phyloP scores from a whole-genome alignment of 805 yeast genomes.

The Barnettozyma siamensis region DNA sequence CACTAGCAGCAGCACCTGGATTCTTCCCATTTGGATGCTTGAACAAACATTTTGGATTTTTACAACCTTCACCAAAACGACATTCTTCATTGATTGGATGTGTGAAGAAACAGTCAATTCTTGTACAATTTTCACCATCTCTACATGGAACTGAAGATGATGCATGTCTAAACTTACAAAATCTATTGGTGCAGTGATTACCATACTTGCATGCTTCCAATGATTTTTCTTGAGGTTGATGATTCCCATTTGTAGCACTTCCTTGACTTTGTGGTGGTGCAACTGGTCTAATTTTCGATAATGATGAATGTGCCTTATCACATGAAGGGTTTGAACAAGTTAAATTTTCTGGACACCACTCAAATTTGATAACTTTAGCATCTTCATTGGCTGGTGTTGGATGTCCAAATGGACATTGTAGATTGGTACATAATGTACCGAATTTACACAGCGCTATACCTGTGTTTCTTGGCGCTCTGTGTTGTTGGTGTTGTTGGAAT shows the following conservation, averaged over 20 bases:
- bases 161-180: constrained; percentile 85
- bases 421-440: constrained; percentile 70
- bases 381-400: constrained; percentile 82
- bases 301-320: constrained; percentile 78
- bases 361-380: constrained; percentile 59
- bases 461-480: constrained; percentile 27
- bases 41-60: constrained; percentile 63
- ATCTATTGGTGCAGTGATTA: constrained; percentile 63
- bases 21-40: constrained; percentile 78
- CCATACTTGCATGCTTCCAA: constrained; percentile 85
- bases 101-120: constrained; percentile 75
- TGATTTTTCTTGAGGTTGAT: constrained; percentile 38
- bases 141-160: constrained; percentile 68
- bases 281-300: constrained; percentile 41
- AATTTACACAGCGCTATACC: constrained; percentile 69
- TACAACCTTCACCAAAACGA: constrained; percentile 73
- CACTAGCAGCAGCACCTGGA: constrained; percentile 13
- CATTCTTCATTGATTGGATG: constrained; percentile 81
- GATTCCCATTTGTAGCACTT: too few relatives aligned
- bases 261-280: constrained; percentile 16
- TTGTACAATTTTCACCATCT: constrained; percentile 70
- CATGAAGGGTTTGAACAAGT: constrained; percentile 58
- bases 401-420: constrained; percentile 82
- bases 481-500: constrained; percentile 13
- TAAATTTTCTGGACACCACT: constrained; percentile 75